Evolutionary conservation across 257 asterid species (phyloP), one percentile per base, ranked within the genome.

Genomic region (Nicotiana obtusifolia): DNA sequence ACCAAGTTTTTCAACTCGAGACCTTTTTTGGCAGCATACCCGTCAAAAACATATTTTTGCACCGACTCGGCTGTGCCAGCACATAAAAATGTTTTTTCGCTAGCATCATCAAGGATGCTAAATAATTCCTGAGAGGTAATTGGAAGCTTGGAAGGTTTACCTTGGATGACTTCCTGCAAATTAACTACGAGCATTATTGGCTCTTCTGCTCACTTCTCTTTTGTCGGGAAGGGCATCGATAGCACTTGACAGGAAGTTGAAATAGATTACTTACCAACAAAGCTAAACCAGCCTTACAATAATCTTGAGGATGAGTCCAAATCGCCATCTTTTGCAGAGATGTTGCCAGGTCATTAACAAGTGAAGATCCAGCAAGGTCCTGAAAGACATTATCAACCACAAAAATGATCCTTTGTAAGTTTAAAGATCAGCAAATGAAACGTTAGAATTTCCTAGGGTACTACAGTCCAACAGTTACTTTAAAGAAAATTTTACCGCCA

Each of bases 51-150:
- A 59, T 91, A 90, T 80, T 90, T 97, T 49, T 86, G 92, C 87
- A 97, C 85, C 26, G 91, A 82, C 77, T 94, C 97, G 56, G 98
- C 97, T 33, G 94, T 90, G 44, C 99, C 99, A 59, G 94, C 98
- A 88, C 97, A 90, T 81, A 96, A 86, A 88, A 97, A 94, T 77
- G 99, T 93, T 76, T 90, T 87, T 90, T 97, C 99, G 83, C 98
- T 92, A 81, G 98, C 98, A 87, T 89, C 93, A 87, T 97, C 99
- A 87, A 97, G 98, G 88, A 92, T 83, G 81, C 90, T 84, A 81
- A 97, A 93, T 84, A 97, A 83, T 61, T 97, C 99, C 37, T 78
- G 83, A 4, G 99, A 91, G 84, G 97, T 87, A 80, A 91, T 88
- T 20, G 93, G 93, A 80, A 86, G 86, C 86, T 90, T 86, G 82